Percentiles rank a stretch among this genome's conserved stretches.
Evolutionary conservation across 805 yeast genomes (phyloP).

Genomic region (Saturnispora halmiae): DNA sequence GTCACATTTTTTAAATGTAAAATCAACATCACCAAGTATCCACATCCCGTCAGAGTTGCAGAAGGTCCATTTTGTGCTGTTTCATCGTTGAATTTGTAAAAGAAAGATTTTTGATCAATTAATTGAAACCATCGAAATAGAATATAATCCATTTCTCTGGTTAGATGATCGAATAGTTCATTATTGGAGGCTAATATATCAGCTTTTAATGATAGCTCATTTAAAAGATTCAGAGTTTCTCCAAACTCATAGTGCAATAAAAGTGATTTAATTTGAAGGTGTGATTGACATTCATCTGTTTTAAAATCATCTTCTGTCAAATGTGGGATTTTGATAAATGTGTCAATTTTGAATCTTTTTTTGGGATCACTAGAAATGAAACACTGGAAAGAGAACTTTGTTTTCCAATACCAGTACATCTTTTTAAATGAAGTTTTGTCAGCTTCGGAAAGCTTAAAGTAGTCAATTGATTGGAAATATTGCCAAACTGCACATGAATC

Average conservation of each 20-base stretch:
- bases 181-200: constrained; percentile 8
- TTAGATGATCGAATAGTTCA: constrained; percentile 10
- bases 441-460: constrained; percentile 59
- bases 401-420: constrained; percentile 14
- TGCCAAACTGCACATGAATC: constrained; percentile 10
- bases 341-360: constrained; percentile 48
- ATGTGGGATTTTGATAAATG: constrained; percentile 2
- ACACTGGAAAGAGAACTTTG: constrained; percentile 19
- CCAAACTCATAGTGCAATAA: not conserved
- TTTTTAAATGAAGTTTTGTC: constrained; percentile 46
- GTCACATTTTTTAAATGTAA: constrained; percentile 57
- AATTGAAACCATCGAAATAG: constrained; percentile 67
- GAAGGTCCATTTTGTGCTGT: constrained; percentile 36
- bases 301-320: constrained; percentile 8
- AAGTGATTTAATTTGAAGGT: not conserved
- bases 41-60: constrained; percentile 54
- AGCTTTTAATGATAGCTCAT: constrained; percentile 5
- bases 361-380: constrained; percentile 71
- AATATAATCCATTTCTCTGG: constrained; percentile 57
- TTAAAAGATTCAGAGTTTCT: not conserved
- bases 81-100: constrained; percentile 44
- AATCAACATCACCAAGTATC: constrained; percentile 57
- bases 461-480: constrained; percentile 28
- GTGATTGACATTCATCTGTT: constrained; percentile 5
- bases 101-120: constrained; percentile 50